A percentile compares a stretch with the other conserved stretches of the same genome.
Conservation (phyloP, 495 filamentous ascomycete genomes). For the Astrothelium macrocarpum region DNA sequence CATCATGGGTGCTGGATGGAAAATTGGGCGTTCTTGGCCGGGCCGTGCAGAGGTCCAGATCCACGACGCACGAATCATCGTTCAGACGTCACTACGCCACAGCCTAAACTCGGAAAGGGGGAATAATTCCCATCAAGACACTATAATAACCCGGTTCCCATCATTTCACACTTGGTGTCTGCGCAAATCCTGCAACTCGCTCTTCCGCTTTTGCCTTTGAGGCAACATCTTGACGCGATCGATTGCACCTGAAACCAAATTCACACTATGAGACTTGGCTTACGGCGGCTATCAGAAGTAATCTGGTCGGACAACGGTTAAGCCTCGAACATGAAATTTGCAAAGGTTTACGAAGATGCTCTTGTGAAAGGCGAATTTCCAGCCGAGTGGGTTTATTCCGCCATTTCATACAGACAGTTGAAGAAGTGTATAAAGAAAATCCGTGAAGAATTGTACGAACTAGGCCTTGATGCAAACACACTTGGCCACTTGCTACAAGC, state of each 20-base stretch:
- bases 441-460: slow-evolving; percentile 45
- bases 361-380: slow-evolving; percentile 49
- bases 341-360: slow-evolving; percentile 52
- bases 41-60: background rate
- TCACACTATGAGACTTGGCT: background rate
- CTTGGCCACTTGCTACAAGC: slow-evolving; percentile 40
- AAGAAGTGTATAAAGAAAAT: slow-evolving; percentile 69
- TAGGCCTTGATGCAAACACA: slow-evolving; percentile 55
- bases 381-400: slow-evolving; percentile 55
- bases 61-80: background rate
- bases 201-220: background rate
- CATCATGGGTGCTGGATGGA: background rate
- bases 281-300: background rate
- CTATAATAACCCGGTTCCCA: background rate
- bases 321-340: slow-evolving; percentile 57
- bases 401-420: slow-evolving; percentile 62
- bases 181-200: background rate
- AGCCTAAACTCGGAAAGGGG: background rate
- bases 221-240: background rate
- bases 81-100: background rate
- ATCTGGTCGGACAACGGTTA: background rate
- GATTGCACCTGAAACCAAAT: background rate
- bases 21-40: no score
- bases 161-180: background rate
- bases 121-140: background rate